Percentiles rank a stretch among this genome's conserved stretches.
Evolutionary conservation across 2,329 filamentous ascomycete species (phyloP).

Genomic region (Exophiala viscosa): DNA sequence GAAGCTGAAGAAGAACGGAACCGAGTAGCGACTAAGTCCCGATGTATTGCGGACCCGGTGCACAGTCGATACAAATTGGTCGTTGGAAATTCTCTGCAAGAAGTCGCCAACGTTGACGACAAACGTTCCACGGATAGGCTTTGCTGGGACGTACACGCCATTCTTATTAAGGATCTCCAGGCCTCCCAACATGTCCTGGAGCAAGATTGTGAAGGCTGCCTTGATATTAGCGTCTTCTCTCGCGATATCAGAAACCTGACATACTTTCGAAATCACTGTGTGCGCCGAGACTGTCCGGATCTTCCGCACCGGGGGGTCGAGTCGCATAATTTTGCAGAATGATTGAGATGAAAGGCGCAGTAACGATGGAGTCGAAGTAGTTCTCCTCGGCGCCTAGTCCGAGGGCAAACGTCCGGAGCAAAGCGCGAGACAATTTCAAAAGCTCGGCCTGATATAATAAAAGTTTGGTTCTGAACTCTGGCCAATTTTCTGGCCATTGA

Average conservation of each 20-base stretch:
- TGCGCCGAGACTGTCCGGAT: conserved; percentile 39
- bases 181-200: conserved; percentile 52
- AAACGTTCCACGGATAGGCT: conserved; percentile 40
- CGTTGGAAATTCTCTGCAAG: conserved; percentile 49
- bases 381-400: conserved; percentile 52
- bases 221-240: conserved; percentile 29
- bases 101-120: conserved; percentile 51
- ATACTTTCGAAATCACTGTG: conserved; percentile 52
- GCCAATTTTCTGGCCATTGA: conserved; percentile 11
- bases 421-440: conserved; percentile 47
- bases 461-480: conserved; percentile 20
- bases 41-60: conserved; percentile 50
- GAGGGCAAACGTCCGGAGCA: conserved; percentile 54
- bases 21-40: conserved; percentile 19
- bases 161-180: conserved; percentile 46
- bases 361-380: conserved; percentile 51
- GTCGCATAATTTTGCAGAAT: conserved; percentile 31
- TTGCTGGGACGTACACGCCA: conserved; percentile 42
- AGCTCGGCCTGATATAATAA: conserved; percentile 21
- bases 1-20: conserved; percentile 24
- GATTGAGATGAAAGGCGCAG: conserved; percentile 28
- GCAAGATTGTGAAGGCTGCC: conserved; percentile 48
- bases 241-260: conserved; percentile 35
- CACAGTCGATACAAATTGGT: conserved; percentile 48
- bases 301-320: conserved; percentile 16